These are phyloP conservation scores for Fraxinus dipetala DNA, from an alignment of 305 asterid genomes.

Conservation along the genomic window DNA sequence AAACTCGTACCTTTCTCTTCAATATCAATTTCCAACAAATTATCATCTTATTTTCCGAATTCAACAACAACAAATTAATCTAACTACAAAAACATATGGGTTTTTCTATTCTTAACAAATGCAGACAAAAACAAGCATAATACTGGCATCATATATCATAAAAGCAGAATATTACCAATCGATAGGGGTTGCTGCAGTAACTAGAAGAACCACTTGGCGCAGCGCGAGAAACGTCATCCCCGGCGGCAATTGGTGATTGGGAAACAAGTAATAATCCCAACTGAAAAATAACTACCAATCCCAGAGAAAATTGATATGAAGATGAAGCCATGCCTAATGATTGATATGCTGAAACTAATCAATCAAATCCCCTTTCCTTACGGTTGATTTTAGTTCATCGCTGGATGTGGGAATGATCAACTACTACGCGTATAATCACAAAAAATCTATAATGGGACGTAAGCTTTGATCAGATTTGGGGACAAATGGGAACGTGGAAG, in stretches of 20 bases:
- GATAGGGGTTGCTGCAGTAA: conserved; percentile 31
- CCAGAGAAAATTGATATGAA: not conserved
- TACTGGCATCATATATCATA: not conserved
- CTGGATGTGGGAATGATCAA: not conserved
- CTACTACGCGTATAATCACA: not conserved
- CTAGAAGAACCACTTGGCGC: conserved; percentile 19
- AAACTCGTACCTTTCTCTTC: not conserved
- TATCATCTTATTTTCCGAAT: not conserved
- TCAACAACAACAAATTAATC: not conserved
- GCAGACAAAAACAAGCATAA: not conserved
- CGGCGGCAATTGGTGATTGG: conserved; percentile 21
- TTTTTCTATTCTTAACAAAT: not conserved
- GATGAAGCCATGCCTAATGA: conserved; percentile 20
- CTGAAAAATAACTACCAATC: conserved; percentile 1
- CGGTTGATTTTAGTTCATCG: not conserved
- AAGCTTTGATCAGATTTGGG: not conserved
- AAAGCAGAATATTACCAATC: conserved; percentile 23
- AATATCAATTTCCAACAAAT: not conserved
- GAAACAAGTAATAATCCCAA: conserved; percentile 24
- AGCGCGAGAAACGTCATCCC: conserved; percentile 25
- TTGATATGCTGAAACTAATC: conserved; percentile 4
- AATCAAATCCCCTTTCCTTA: conserved; percentile 3
- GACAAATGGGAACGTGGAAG: not conserved
- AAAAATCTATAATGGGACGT: not conserved
- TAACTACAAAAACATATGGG: not conserved